Evolutionary conservation across 306 rosid species (phyloP), one percentile per base, ranked within the genome.

Genomic region (Luffa aegyptiaca): DNA sequence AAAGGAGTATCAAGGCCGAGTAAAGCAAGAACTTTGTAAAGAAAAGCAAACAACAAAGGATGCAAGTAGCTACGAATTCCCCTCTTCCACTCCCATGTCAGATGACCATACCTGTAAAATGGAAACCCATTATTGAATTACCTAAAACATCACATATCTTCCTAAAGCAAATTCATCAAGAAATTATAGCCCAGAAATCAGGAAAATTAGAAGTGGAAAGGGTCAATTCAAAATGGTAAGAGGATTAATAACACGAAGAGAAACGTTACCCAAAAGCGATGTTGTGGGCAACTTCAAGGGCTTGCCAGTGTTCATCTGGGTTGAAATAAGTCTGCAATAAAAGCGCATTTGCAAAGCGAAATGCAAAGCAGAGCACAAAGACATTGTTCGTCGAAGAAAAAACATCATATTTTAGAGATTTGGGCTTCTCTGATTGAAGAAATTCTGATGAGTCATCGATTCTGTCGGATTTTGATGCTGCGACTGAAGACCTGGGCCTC

Each of bases 251-350:
- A 3, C 42, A 41, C 3, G 13, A 72, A 70, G 68, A 78, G 36
- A 18, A 33, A 64, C 49, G 10, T 10, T 88, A 91, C 93, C 97
- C 99, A 33, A 91, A 95, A 35, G 88, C 86, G 84, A 95, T 82
- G 61, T 84, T 85, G 81, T 95, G 99, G n/a, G 97, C 97, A 37
- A 92, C 97, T 80, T 95, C 97, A 10, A 93, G 97, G 49, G 96
- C 92, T 53, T 95, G 99, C 97, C 99, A 93, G 79, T 93, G 96
- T 87, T 95, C 99, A 84, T 95, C 99, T 7, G 97, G 99, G 80
- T 91, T 95, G 91, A 95, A 95, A 81, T 91, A 90, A 44, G 86
- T 92, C 90, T 90, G 97, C 66, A 95, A 86, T 45, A 93, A 74
- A 51, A 95, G 51, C 26, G 99, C 88, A 84, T 95, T 95, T 74